Base-by-base conservation (phyloP, 768 basidiomycete genomes). In the Rhizopogon vulgaris region DNA sequence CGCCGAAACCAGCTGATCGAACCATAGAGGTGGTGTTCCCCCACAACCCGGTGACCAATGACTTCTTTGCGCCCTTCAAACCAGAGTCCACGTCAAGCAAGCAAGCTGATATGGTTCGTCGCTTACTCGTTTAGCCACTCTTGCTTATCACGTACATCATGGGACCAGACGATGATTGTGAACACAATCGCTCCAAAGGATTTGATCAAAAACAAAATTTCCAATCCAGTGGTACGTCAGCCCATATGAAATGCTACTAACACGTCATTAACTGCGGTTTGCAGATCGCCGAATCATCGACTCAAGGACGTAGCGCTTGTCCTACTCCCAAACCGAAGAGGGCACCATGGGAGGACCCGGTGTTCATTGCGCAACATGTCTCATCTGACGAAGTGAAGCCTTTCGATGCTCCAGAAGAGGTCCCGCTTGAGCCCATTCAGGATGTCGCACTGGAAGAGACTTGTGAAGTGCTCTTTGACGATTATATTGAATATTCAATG, bases 311-410 rank as follows among this genome's bases (percentile, higher is more conserved):
- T 38, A 22, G 22, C 15, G 28, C 27, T 48, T 34, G 45, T 38
- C 40, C 17, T 14, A 39, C 37, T 30, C 14, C 36, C n/a, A 69
- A 66, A 43, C 46, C 59, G 9, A 57, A 50, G 40, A 65, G 67
- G 57, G 70, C 69, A 6, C 65, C 69, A 10, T 68, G 66, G 67
- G 66, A 64, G 43, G 56, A 58, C 30, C 48, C 57, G 30, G 57
- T 57, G 37, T 62, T 65, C 32, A 42, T 55, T 22, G 18, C 38
- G 22, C 55, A 49, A 36, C 40, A 41, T 22, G 38, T 17, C n/a
- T 1, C 12, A 14, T 51, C 52, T 24, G 32, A 47, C 15, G 24
- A 37, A 51, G 38, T 4, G 14, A 36, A 25, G 25, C 9, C 41
- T 30, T 45, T 45, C 12, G 28, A 12, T 3, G 27, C 12, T 12